Evolutionary conservation across 2,329 filamentous ascomycete species (phyloP).

Genomic region (Phialocephala sp.): DNA sequence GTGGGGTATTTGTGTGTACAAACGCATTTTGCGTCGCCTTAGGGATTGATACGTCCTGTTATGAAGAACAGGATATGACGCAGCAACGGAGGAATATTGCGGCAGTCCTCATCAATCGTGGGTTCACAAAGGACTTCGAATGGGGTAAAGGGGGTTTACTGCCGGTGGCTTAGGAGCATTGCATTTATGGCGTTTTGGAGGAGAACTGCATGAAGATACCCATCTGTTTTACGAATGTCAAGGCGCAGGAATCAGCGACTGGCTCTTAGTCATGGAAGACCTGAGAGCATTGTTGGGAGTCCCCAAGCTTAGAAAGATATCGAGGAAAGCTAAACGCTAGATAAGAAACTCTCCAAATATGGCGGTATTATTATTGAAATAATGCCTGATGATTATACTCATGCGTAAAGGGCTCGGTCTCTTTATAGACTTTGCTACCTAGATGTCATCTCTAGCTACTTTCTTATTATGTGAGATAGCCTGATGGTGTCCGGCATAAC

Average conservation of each 20-base stretch:
- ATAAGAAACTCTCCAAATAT: too few relatives aligned
- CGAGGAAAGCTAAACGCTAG: too few relatives aligned
- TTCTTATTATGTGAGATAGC: too few relatives aligned
- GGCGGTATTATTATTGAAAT: too few relatives aligned
- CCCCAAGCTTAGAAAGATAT: too few relatives aligned
- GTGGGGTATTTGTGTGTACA: constrained; percentile 77
- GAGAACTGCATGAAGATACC: constrained; percentile 34
- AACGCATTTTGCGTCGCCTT: constrained; percentile 67
- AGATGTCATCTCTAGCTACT: too few relatives aligned
- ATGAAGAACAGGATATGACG: constrained; percentile 60
- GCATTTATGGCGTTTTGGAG: constrained; percentile 27
- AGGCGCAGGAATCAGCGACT: not conserved
- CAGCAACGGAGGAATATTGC: constrained; percentile 67
- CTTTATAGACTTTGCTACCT: too few relatives aligned
- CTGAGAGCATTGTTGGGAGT: too few relatives aligned
- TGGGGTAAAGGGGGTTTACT: constrained; percentile 35
- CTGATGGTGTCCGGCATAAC: too few relatives aligned
- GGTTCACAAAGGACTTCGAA: constrained; percentile 64
- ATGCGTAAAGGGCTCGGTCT: too few relatives aligned
- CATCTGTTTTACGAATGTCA: constrained; percentile 26
- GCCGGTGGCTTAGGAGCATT: constrained; percentile 13
- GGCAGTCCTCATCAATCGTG: constrained; percentile 68
- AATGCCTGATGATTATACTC: too few relatives aligned
- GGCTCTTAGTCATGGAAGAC: not conserved
- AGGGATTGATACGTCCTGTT: constrained; percentile 49